Base-by-base conservation (phyloP, 257 asterid species). In the Lycium barbarum region DNA sequence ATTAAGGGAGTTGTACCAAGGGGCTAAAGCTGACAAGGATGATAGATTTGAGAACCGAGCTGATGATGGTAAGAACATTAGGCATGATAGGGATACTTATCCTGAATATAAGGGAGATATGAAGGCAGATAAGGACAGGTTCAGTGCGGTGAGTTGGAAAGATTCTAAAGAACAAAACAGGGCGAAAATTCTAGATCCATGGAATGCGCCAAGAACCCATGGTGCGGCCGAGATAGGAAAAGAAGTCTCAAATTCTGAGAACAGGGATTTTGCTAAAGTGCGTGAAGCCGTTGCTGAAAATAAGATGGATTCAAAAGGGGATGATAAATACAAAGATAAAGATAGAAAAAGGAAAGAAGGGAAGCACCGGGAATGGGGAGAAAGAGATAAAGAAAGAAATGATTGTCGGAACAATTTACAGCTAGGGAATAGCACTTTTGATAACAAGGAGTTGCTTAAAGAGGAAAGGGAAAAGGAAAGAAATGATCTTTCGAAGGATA, bases 351-450 rank as follows among this genome's bases (percentile, higher is more conserved):
- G 95, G 92, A 96, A 95, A 91, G 99, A 96, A 86, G 92, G 89
- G 85, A 96, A 93, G 88, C 98, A 91, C 65, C 90, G 98, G 88
- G 99, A 96, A 63, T 93, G 95, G 97, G 98, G 94, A 65, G 99
- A 95, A 83, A 91, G 91, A 90, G 99, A 95, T 83, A 95, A 91
- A 92, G 99, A 94, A 66, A 92, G 94, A 90, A 91, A 72, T 88
- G 98, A 94, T 79, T 93, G 95, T 49, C 89, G 94, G 88, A 90
- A 78, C 90, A 87, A 84, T 63, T 89, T 89, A 87, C 99, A 90
- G 83, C 85, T 88, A 67, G 91, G 87, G 83, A 90, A 84, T 87
- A 90, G 87, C 89, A 85, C 86, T 88, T 86, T 73, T 65, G 98
- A 95, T 86, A 92, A 86, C 90, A 96, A 92, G 89, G 98, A 93